A percentile compares a stretch with the other conserved stretches of the same genome.
Conservation (phyloP, 345 rosid species). For the Geranium rotundifolium region DNA sequence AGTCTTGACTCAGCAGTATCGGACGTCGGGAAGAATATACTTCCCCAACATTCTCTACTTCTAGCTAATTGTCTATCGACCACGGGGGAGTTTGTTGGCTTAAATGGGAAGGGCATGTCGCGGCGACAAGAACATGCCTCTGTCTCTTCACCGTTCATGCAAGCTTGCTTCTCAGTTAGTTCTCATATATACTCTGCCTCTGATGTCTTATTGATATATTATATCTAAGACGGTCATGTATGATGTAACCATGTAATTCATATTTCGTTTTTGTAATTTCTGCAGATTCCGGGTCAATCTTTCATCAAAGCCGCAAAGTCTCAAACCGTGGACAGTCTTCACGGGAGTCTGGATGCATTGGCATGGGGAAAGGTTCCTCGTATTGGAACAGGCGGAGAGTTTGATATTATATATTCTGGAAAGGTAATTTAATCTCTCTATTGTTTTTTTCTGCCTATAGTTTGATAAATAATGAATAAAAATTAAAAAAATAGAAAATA, state of each 20-base stretch:
- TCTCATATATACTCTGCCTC: constrained; percentile 1
- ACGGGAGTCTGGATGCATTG: constrained; percentile 70
- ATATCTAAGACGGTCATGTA: neutral
- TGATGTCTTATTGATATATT: neutral
- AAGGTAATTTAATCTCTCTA: constrained; percentile 31
- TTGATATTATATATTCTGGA: constrained; percentile 50
- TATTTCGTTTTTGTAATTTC: constrained; percentile 7
- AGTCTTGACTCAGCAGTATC: constrained; percentile 63
- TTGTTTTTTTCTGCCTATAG: neutral
- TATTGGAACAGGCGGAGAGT: constrained; percentile 66
- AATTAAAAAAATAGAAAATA: no score
- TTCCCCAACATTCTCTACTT: constrained; percentile 57
- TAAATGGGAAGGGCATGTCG: constrained; percentile 62
- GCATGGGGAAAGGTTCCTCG: constrained; percentile 78
- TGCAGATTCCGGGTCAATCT: constrained; percentile 70
- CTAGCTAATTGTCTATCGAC: constrained; percentile 56
- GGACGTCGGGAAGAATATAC: constrained; percentile 67
- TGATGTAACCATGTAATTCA: neutral
- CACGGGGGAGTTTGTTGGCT: constrained; percentile 83
- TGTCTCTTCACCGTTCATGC: constrained; percentile 60
- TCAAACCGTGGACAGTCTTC: constrained; percentile 51
- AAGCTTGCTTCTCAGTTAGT: constrained; percentile 90
- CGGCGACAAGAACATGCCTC: constrained; percentile 52
- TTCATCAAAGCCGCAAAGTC: constrained; percentile 83
- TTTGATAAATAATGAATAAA: no score